Conservation (phyloP, 2,329 filamentous ascomycete species). For the Nemania sp. region DNA sequence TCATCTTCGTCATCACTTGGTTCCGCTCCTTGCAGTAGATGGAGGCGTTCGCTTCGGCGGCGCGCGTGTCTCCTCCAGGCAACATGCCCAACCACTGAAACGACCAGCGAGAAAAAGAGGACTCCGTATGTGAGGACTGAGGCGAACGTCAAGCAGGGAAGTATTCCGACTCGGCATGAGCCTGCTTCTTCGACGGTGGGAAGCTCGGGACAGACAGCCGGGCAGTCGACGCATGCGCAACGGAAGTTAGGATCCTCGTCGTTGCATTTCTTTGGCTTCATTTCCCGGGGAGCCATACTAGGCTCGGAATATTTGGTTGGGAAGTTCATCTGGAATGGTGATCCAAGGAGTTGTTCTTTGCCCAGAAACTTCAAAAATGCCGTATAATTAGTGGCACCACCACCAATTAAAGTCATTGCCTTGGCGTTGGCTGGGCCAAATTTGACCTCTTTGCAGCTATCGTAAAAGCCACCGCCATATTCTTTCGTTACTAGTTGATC, state of each 20-base stretch:
- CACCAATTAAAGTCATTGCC: slow-evolving; percentile 95
- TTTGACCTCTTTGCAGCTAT: slow-evolving; percentile 99
- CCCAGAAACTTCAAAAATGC: slow-evolving; percentile 90
- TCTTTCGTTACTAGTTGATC: slow-evolving; percentile 85
- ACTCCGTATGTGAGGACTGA: slow-evolving; percentile 85
- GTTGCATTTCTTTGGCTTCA: slow-evolving; percentile 84
- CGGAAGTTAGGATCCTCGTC: slow-evolving; percentile 82
- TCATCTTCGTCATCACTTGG: slow-evolving; percentile 94
- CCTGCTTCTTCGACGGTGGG: slow-evolving; percentile 71
- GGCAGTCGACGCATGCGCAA: slow-evolving; percentile 94
- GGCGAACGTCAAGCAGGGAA: slow-evolving; percentile 94
- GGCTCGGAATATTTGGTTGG: slow-evolving; percentile 64
- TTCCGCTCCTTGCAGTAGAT: slow-evolving; percentile 80
- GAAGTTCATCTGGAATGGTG: slow-evolving; percentile 98
- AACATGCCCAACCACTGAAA: slow-evolving; percentile 71
- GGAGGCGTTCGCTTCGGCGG: slow-evolving; percentile 78
- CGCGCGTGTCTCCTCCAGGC: slow-evolving; percentile 74
- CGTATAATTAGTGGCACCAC: slow-evolving; percentile 87
- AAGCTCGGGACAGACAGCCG: slow-evolving; percentile 79
- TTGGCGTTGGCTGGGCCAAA: slow-evolving; percentile 92
- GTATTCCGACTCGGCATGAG: slow-evolving; percentile 77
- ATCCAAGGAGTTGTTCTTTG: slow-evolving; percentile 87
- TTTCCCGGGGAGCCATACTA: slow-evolving; percentile 71
- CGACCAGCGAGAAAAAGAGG: slow-evolving; percentile 68
- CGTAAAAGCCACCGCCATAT: slow-evolving; percentile 86